Base-by-base conservation (phyloP, 2,329 filamentous ascomycete genomes). In the Malbranchea zuffiana region DNA sequence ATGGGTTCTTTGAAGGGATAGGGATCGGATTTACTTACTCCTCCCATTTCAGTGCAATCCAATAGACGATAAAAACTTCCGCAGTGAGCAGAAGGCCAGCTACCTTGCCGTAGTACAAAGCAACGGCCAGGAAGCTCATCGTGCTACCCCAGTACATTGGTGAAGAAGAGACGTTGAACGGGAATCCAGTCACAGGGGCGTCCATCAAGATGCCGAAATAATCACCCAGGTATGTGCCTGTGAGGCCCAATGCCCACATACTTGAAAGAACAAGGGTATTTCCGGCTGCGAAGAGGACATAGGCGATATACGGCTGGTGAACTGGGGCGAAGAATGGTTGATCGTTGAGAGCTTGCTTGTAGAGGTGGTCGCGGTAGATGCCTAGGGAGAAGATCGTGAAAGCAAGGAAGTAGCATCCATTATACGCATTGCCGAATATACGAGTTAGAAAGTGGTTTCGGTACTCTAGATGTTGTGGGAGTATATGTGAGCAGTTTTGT, bases 191-290 rank as follows among this genome's bases (percentile, higher is more conserved):
- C 35, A 98, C 87, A 52, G 88, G 88, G 49, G 80, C 68, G 57
- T 96, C 88, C 86, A 95, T 93, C 47, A 98, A 71, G 59, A 96
- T 95, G 50, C 90, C 90, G 57, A 96, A 98, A 70, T 98, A 98
- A 67, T 98, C 90, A 50, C 90, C 90, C 23, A 98, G 70, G 59
- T 95, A 98, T 24, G 90, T 98, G 45, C 90, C 90, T 1, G 86
- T 95, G 53, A 98, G 76, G 40, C 90, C 90, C 26, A 98, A 76
- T 21, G 79, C 82, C 77, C 78, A 95, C 64, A 93, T 96, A 43
- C 82, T 90, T 21, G 80, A 80, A 34, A 96, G 52, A 33, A 98
- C 90, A 23, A 98, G 75, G 35, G 81, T 62, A 60, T 94, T 95
- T 41, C 90, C 90, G 24, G 66, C 56, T 18, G 71, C 69, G 50